phyloP scores from a whole-genome alignment of 257 asterid species.

The Craterostigma plantagineum region DNA sequence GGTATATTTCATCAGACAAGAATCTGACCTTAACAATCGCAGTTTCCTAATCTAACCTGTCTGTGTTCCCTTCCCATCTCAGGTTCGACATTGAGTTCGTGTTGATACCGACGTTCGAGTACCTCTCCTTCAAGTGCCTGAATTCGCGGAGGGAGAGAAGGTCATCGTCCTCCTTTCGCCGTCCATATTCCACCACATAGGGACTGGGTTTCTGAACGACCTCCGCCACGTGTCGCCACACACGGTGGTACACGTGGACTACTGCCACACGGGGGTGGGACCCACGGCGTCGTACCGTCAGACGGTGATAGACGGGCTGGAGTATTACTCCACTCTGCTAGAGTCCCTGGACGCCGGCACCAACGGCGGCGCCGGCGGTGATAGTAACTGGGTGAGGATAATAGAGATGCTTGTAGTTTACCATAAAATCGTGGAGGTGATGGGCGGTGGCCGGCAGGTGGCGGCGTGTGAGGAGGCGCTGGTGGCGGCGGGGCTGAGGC shows the following conservation, averaged over 20 bases:
- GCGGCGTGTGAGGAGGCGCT: constrained; percentile 64
- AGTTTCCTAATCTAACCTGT: too few species aligned
- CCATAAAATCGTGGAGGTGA: constrained; percentile 53
- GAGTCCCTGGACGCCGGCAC: constrained; percentile 70
- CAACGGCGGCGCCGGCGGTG: constrained; percentile 17
- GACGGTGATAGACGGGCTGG: constrained; percentile 68
- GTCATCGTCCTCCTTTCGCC: constrained; percentile 56
- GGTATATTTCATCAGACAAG: too few species aligned
- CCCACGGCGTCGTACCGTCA: constrained; percentile 46
- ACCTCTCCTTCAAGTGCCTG: constrained; percentile 45
- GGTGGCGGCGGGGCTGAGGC: constrained; percentile 62
- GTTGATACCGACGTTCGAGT: constrained; percentile 34
- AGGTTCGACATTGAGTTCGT: constrained; percentile 64
- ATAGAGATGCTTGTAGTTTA: constrained; percentile 60
- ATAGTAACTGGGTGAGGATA: constrained; percentile 43
- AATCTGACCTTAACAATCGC: too few species aligned
- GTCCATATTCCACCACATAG: constrained; percentile 51
- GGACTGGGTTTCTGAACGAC: constrained; percentile 51
- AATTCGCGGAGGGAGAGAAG: constrained; percentile 63
- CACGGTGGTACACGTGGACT: constrained; percentile 78
- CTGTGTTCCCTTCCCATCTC: constrained; percentile 8
- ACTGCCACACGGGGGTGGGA: constrained; percentile 21
- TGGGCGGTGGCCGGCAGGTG: constrained; percentile 45
- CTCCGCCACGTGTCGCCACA: constrained; percentile 58
- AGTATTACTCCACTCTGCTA: constrained; percentile 57